Base-by-base conservation (phyloP, 768 basidiomycete species). In the Podaxis rugospora region DNA sequence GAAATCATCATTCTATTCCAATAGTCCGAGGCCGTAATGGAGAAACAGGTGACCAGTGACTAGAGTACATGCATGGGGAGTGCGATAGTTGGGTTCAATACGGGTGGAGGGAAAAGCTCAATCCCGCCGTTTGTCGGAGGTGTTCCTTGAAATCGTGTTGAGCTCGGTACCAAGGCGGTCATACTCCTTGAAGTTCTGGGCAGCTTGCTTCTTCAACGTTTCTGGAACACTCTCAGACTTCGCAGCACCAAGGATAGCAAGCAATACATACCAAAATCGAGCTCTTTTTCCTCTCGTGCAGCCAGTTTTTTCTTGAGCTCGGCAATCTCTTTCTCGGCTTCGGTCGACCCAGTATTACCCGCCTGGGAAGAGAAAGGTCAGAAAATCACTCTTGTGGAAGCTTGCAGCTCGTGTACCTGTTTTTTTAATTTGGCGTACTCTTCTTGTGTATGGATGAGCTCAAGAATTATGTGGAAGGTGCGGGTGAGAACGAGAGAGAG, bases 401-500 rank as follows among this genome's bases (percentile, higher is more conserved):
- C 4, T 9, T 35, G 11, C 14, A 54, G 44, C 4, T 18, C 39
- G 69, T 71, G 42, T 46, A 76, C 83, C 63, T 77, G 73, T 66
- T 87, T 81, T 79, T 95, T 94, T 62, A 98, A 71, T 67, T 90
- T 88, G 18, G 85, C 86, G 69, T 92, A 92, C 67, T 93, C 86
- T 66, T 95, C 95, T 73, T 96, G 93, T 0, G 88, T 84, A 66
- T 92, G 87, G 64, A 98, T 88, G 65, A 97, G 87, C 71, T 98
- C 93, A 68, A 95, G 86, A 50, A 91, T 84, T 72, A 98, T 91
- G 71, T 89, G 88, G 78, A 98, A 98, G 3, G 90, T 92, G 67
- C 95, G 88, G 2, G 95, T 90, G 66, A 98, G 86, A 66, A 97
- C 89, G 59, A 98, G 87, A 7, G 96, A 97, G 21, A 99, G 87